A percentile compares a stretch with the other conserved stretches of the same genome.
Conservation (phyloP, 1,284 basidiomycete genomes). For the Apiotrichum gracile region DNA sequence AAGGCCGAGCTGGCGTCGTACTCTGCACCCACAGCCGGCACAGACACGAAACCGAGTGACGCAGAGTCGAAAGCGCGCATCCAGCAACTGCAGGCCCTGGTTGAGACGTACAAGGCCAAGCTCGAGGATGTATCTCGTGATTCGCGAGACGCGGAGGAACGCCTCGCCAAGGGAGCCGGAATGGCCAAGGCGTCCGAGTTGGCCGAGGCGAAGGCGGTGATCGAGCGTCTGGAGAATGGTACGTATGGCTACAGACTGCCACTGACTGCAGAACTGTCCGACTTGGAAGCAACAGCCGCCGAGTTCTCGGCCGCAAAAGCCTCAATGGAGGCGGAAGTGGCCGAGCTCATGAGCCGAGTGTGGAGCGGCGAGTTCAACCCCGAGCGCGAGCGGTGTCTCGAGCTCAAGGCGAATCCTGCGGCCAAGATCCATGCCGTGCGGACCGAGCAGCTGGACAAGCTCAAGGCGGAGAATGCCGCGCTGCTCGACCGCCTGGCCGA, state of each 20-base stretch:
- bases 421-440: conserved; percentile 49
- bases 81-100: conserved; percentile 26
- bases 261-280: conserved; percentile 8
- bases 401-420: conserved; percentile 50
- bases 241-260: not conserved
- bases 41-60: not conserved
- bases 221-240: conserved; percentile 22
- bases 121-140: conserved; percentile 32
- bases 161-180: conserved; percentile 30
- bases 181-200: conserved; percentile 31
- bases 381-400: conserved; percentile 47
- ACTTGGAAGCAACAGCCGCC: conserved; percentile 22
- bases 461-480: conserved; percentile 51
- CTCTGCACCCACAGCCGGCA: not conserved
- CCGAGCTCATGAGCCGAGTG: conserved; percentile 48
- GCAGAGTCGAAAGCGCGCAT: conserved; percentile 13
- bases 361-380: conserved; percentile 53
- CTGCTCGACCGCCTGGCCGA: conserved; percentile 43
- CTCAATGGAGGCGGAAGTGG: conserved; percentile 48
- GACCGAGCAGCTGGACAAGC: conserved; percentile 48
- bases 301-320: conserved; percentile 47
- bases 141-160: conserved; percentile 29
- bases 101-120: conserved; percentile 31
- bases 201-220: conserved; percentile 18
- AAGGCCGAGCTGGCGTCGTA: conserved; percentile 33